phyloP scores from a whole-genome alignment of 495 filamentous ascomycete species.

The Lentithecium fluviatile region DNA sequence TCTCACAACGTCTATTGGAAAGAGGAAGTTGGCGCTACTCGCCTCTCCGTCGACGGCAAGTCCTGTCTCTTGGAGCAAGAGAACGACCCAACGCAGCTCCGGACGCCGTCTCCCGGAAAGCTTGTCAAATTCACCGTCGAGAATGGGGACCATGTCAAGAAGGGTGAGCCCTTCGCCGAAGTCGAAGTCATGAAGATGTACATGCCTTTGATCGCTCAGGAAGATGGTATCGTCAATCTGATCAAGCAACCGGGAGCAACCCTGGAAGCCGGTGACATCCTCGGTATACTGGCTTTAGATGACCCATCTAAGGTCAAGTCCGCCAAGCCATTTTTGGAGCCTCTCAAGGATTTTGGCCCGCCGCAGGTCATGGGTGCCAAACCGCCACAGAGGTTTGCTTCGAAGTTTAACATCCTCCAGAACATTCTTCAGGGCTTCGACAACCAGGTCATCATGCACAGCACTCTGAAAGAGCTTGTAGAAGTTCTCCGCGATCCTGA shows the following conservation, averaged over 20 bases:
- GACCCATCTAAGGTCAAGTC: slow-evolving; percentile 96
- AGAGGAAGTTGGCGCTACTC: slow-evolving; percentile 92
- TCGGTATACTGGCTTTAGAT: slow-evolving; percentile 95
- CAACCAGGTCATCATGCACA: slow-evolving; percentile 93
- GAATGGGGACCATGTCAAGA: slow-evolving; percentile 90
- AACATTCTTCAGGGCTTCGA: slow-evolving; percentile 94
- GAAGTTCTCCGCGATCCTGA: slow-evolving; percentile 86
- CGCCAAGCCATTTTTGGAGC: slow-evolving; percentile 90
- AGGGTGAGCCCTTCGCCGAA: slow-evolving; percentile 92
- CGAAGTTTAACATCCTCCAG: slow-evolving; percentile 72
- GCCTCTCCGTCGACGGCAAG: slow-evolving; percentile 95
- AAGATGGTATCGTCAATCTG: slow-evolving; percentile 94
- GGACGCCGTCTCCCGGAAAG: slow-evolving; percentile 93
- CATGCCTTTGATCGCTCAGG: slow-evolving; percentile 96
- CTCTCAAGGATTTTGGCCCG: slow-evolving; percentile 82
- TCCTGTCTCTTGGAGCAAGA: slow-evolving; percentile 97
- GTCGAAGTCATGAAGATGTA: slow-evolving; percentile 99
- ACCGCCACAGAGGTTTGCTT: slow-evolving; percentile 80
- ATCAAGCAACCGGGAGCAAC: slow-evolving; percentile 99
- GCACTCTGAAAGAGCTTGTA: slow-evolving; percentile 83
- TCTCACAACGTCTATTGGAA: slow-evolving; percentile 99
- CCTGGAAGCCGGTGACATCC: slow-evolving; percentile 96
- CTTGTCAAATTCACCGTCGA: slow-evolving; percentile 98
- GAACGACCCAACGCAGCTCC: slow-evolving; percentile 97
- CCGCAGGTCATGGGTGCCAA: slow-evolving; percentile 87